Evolutionary conservation across 345 rosid genomes (phyloP).

Genomic region (Eucalyptus sideroxylon): DNA sequence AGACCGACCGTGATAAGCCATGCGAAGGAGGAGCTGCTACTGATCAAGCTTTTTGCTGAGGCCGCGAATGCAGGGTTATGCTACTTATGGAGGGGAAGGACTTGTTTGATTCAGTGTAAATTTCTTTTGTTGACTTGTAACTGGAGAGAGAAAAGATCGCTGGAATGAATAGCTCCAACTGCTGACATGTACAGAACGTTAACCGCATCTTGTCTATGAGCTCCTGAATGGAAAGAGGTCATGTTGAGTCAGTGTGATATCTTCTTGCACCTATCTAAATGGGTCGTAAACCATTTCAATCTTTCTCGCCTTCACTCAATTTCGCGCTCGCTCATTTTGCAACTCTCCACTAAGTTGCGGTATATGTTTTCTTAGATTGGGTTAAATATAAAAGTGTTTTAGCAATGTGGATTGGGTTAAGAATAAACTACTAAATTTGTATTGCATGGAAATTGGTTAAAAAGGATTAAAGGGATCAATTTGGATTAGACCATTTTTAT

Average conservation of each 20-base stretch:
- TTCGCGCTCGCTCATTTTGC: fast-evolving
- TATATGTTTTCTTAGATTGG: fast-evolving
- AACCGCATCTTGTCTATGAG: neutral
- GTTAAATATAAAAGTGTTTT: no score
- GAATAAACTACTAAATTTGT: no score
- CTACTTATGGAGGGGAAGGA: neutral
- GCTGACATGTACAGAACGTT: constrained; percentile 2
- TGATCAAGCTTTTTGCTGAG: neutral
- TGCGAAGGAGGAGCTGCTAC: neutral
- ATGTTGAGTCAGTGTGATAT: neutral
- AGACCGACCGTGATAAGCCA: neutral
- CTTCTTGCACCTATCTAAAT: no score
- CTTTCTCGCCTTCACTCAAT: fast-evolving
- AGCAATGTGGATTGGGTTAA: fast-evolving
- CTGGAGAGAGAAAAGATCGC: neutral
- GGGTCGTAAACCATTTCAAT: neutral
- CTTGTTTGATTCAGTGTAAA: neutral
- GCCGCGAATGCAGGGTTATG: neutral
- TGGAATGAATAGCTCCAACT: neutral
- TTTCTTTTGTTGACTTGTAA: neutral
- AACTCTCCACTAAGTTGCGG: neutral
- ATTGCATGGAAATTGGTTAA: no score
- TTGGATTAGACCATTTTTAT: fast-evolving
- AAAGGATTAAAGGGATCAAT: fast-evolving
- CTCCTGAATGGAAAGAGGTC: neutral